Evolutionary conservation across 768 basidiomycete species (phyloP), one percentile per base, ranked within the genome.

Genomic region (Lactarius trivialis): DNA sequence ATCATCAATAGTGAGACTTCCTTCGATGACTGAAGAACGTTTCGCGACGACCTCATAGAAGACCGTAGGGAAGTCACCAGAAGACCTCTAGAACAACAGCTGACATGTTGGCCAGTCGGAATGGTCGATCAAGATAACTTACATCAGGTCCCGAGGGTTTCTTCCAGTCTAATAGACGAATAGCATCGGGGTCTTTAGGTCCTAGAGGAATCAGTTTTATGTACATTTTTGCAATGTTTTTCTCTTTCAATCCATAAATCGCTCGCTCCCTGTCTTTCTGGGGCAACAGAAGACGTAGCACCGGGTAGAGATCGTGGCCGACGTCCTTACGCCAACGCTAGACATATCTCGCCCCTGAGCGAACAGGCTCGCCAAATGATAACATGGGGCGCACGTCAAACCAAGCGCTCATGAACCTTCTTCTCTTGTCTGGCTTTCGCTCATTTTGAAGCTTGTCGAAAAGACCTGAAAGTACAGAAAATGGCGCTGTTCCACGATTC

Each of bases 211-310:
- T 89, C 2, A 95, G 81, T 64, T 89, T 86, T 76, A 96, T 92
- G 71, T 95, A 97, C 11, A 84, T 85, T 73, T 94, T 98, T 5
- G 94, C 95, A 3, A 99, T 76, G 70, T 89, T 91, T 75, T 89
- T 90, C 77, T 99, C 97, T 72, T 99, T 99, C 67, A 97, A 74
- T 15, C 93, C 91, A 73, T 98, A 99, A 0, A 94, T 86, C 0
- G 91, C 83, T 57, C 97, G 85, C 65, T 98, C 93, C 36, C 88
- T 82, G 72, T 98, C 97, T 83, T 97, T 91, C 93, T 98, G 95
- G 7, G 97, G 97, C 43, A 99, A 78, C 56, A 99, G 78, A 24
- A 99, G 79, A 34, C 94, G 85, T 53, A 98, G 77, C 33, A 94
- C 84, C 5, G 96, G 95, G 73, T 90, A 98, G 36, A 99, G 73